Base-by-base conservation (phyloP, 192 early-diverging fungal genomes). In the Coemansia sp. region DNA sequence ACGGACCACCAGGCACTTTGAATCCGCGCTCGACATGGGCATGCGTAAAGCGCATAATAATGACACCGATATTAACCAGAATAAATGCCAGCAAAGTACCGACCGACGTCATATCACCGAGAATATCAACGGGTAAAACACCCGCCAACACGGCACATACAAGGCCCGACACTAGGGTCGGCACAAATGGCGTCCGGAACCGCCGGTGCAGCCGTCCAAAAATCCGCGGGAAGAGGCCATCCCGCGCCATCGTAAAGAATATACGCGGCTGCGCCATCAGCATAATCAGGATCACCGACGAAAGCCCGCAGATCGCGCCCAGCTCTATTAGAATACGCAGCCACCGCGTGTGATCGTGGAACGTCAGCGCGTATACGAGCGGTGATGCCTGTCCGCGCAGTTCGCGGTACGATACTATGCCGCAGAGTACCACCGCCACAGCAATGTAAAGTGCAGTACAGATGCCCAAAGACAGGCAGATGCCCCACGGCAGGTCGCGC, bases 221-320 rank as follows among this genome's bases (percentile, higher is more conserved):
- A 15, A 87, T 60, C 14, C 74, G 39, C 2, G 94, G 93, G n/a
- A 96, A 82, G 32, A 97, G 71, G 6, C 95, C 94, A 77, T 97
- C 95, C 39, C 88, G 73, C 20, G 93, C 89, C 95, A 97, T 95
- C 31, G 91, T 82, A 36, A 90, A 88, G 54, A 95, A 91, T 42
- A 97, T 93, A 62, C 95, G 93, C 4, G 94, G 90, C 76, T 97
- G 95, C 37, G 84, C 91, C 60, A 96, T 84, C 51, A 96, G 66
- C 31, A 87, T 43, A 14, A 89, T 82, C 8, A 96, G 84, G 22
- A 95, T 89, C 0, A 96, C 95, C 2, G 93, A 94, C 0, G 85
- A 87, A 3, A 95, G 85, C 15, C 93, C 95, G 19, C 79, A 71
- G 46, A 97, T 59, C 2, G 92, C 94, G 25, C 92, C 95, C 8